Conservation (phyloP, 169 alveolate species). For the Sarcocystis neurona region DNA sequence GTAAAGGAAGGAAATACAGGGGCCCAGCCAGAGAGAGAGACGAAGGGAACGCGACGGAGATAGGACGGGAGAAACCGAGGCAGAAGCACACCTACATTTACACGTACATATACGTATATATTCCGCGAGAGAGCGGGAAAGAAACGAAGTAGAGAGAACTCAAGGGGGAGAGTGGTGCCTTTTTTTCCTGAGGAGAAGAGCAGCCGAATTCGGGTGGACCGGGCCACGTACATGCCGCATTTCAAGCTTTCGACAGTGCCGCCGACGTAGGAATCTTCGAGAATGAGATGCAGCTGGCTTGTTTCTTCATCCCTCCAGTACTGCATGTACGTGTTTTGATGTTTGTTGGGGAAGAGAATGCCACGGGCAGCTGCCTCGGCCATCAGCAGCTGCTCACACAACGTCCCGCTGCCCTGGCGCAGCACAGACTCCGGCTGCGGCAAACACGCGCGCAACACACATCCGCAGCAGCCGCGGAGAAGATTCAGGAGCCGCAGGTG, state of each 20-base stretch:
- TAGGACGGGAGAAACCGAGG: no score
- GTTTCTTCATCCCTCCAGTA: conserved; percentile 75
- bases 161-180: no score
- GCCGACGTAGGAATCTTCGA: conserved; percentile 90
- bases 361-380: conserved; percentile 95
- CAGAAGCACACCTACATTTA: no score
- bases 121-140: no score
- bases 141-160: no score
- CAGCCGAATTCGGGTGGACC: no score
- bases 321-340: conserved; percentile 81
- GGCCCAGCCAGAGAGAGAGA: no score
- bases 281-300: conserved; percentile 72
- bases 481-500: no score
- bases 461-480: not conserved
- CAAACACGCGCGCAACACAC: conserved; percentile 11
- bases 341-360: conserved; percentile 96
- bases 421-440: conserved; percentile 78
- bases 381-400: conserved; percentile 98
- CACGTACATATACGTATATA: no score
- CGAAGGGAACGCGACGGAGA: no score
- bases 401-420: conserved; percentile 99
- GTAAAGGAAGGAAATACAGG: no score
- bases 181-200: no score
- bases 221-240: conserved; percentile 82
- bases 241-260: conserved; percentile 97